These are phyloP conservation scores for Filobasidium wieringae DNA, from an alignment of 768 basidiomycete species.

Conservation along the genomic window DNA sequence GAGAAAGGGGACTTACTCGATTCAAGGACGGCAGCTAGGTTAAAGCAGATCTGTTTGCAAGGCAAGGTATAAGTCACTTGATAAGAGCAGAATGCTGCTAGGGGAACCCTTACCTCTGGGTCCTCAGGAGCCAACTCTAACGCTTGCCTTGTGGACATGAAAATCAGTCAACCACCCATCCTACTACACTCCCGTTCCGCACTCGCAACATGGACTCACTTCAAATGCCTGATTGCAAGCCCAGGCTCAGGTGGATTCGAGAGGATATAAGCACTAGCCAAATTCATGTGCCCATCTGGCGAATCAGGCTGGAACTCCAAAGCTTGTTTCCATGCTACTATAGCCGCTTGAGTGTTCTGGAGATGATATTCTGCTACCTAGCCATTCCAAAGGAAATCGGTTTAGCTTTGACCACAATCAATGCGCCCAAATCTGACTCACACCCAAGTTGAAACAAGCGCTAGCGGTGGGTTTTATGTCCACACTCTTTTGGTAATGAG, in stretches of 20 bases:
- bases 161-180: background rate
- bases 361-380: conserved; percentile 36
- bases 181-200: background rate
- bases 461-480: conserved; percentile 24
- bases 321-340: conserved; percentile 33
- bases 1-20: conserved; percentile 23
- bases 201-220: conserved; percentile 18
- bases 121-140: conserved; percentile 33
- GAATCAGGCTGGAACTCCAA: conserved; percentile 13
- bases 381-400: too few species aligned
- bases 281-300: conserved; percentile 17
- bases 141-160: conserved; percentile 20
- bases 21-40: conserved; percentile 36
- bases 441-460: conserved; percentile 36
- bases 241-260: conserved; percentile 37
- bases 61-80: background rate
- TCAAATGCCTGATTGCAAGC: conserved; percentile 38
- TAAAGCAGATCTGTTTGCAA: conserved; percentile 36
- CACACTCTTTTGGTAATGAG: conserved; percentile 25
- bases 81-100: background rate
- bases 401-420: too few species aligned
- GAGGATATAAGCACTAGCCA: conserved; percentile 40
- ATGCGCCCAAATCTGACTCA: conserved; percentile 13
- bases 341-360: conserved; percentile 27
- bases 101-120: conserved; percentile 27